phyloP scores from a whole-genome alignment of 2,329 filamentous ascomycete species.

The Boeremia lycopersici region DNA sequence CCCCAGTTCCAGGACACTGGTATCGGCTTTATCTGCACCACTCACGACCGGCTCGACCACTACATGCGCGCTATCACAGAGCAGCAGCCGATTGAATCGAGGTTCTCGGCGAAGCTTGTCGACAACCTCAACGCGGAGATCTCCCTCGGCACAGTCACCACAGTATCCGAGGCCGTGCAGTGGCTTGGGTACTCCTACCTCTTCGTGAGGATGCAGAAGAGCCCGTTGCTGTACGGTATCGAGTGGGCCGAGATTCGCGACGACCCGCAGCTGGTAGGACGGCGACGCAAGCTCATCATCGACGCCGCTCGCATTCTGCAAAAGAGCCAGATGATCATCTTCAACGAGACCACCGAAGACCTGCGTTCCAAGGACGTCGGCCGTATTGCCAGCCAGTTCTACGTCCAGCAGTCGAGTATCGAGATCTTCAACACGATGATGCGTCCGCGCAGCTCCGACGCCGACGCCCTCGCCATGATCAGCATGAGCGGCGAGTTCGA shows the following conservation, averaged over 20 bases:
- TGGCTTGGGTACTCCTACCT: constrained; percentile 99
- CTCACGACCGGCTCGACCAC: constrained; percentile 88
- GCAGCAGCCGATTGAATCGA: constrained; percentile 96
- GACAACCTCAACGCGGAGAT: constrained; percentile 98
- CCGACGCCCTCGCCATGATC: constrained; percentile 94
- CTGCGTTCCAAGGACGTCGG: constrained; percentile 93
- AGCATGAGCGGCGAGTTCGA: constrained; percentile 98
- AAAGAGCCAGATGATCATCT: constrained; percentile 98
- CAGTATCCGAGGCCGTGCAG: constrained; percentile 88
- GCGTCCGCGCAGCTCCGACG: constrained; percentile 82
- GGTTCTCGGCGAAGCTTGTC: constrained; percentile 89
- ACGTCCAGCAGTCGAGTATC: constrained; percentile 90
- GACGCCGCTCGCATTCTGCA: constrained; percentile 87
- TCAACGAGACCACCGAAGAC: constrained; percentile 92
- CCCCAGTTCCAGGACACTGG: constrained; percentile 97
- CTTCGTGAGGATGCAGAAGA: constrained; percentile 94
- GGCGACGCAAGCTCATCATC: constrained; percentile 83
- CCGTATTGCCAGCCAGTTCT: constrained; percentile 95
- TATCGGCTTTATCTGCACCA: constrained; percentile 98
- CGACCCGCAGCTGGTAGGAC: constrained; percentile 84
- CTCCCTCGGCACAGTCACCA: constrained; percentile 90
- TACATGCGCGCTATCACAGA: constrained; percentile 93
- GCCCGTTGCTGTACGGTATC: constrained; percentile 90
- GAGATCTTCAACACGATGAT: constrained; percentile 98
- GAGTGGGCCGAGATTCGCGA: constrained; percentile 90